Percentiles rank a stretch among this genome's conserved stretches.
Evolutionary conservation across 495 filamentous ascomycete genomes (phyloP).

Genomic region (Bacidia rubella): DNA sequence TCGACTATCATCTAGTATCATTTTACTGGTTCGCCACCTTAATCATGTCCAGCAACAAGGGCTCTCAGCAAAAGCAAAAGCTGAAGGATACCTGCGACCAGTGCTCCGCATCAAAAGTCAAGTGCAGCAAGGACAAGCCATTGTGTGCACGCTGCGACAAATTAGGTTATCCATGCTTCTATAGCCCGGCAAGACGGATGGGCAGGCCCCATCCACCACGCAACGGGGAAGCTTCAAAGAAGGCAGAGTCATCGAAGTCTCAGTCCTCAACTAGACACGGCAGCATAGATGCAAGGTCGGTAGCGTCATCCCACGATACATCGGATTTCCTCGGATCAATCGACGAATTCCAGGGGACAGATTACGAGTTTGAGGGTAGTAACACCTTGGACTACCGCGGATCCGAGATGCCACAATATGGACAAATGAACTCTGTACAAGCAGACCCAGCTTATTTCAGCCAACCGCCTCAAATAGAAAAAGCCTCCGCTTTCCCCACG

Average conservation of each 20-base stretch:
- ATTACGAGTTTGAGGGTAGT: neutral
- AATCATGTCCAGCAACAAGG: neutral
- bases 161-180: constrained; percentile 25
- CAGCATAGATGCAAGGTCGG: neutral
- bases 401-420: neutral
- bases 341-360: neutral
- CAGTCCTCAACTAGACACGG: neutral
- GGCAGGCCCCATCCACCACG: neutral
- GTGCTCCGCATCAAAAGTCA: constrained; percentile 28
- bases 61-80: constrained; percentile 8
- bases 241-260: neutral
- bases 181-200: constrained; percentile 25
- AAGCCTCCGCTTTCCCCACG: neutral
- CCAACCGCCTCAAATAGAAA: neutral
- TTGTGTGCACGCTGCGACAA: constrained; percentile 26
- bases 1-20: too few species aligned
- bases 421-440: neutral
- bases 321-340: neutral
- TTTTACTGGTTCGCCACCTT: neutral
- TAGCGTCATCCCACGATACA: neutral
- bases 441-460: neutral
- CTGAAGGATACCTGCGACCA: constrained; percentile 28
- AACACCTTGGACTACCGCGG: neutral
- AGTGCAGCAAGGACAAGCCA: constrained; percentile 27
- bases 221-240: neutral